Base-by-base conservation (phyloP, 257 asterid genomes). In the Nicotiana obtusifolia region DNA sequence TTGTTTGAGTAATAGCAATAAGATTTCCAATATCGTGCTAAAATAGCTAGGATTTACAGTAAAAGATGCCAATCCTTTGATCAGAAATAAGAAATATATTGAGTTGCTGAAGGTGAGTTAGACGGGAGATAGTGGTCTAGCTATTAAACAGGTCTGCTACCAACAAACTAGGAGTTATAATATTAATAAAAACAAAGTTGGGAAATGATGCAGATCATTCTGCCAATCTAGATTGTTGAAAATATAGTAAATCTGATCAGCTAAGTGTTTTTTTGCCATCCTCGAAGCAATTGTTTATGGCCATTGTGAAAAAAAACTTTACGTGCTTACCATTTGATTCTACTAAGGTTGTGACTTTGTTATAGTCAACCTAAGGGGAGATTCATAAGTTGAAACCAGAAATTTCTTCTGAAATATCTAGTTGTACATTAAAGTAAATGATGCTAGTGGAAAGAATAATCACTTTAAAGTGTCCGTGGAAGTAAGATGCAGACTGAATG, bases 321-420 rank as follows among this genome's bases (percentile, higher is more conserved):
- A 20, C 24, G 14, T 5, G 35, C 56, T 71, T 41, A 44, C 59
- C 13, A 19, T 22, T 71, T 41, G 14, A 44, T 20, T 1, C 78
- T 20, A 14, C 5, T 44, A 5, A 71, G 59, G 4, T 69, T 11
- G 59, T 35, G 3, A 7, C 78, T 20, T 3, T 24, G 26, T 41
- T 71, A 31, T 26, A 20, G 78, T 69, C 24, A 71, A 1, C 24
- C 15, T 44, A 20, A 41, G 14, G 33, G 59, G 35, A 71, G 78
- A 71, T 44, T 44, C 54, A 6, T 11, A 71, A 41, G 4, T 71
- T 0, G 4, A 71, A 71, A 22, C 59, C 78, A 71, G 77, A 69
- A 69, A 69, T 69, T 69, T 69, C 77, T 69, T 69, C 77, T 41
- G n/a, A 69, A 41, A 41, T 69, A 69, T 69, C n/a, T 16, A 54